Evolutionary conservation across 495 filamentous ascomycete species (phyloP), one percentile per base, ranked within the genome.

Genomic region (Neurospora hispaniola): DNA sequence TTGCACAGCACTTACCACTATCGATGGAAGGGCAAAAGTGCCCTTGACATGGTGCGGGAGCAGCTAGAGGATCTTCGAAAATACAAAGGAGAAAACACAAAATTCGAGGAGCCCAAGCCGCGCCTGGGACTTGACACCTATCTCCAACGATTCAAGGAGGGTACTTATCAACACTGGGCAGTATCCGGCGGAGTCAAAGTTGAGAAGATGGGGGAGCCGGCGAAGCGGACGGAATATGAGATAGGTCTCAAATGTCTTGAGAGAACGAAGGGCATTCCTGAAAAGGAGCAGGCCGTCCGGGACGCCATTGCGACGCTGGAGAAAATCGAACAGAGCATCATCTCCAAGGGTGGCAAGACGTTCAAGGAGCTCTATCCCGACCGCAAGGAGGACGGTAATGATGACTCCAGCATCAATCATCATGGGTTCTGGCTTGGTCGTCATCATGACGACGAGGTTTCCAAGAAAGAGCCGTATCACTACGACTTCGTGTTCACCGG

Each of bases 281-380:
- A 88, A 74, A 92, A 92, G 79, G 81, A 79, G 48, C 79, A 76
- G 3, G 86, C 83, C 2, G 81, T 92, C 41, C 40, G 81, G 12
- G 78, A 81, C 10, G 74, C 89, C 8, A 80, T 88, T 44, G 71
- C 72, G 0, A 82, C 88, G 4, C 86, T 89, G 42, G 81, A 89
- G 73, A 76, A 83, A 35, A 77, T 91, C 5, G 87, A 90, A 74
- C 72, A 78, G 1, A 75, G 79, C 1, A 79, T 95, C 46, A 42
- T 90, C 5, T 80, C 79, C 14, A 85, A 81, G 46, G 88, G 85
- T 0, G 92, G 88, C 16, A 93, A 93, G 78, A 86, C 87, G 0
- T 93, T 90, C 76, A 68, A 78, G 23, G 86, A 94, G 71, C 79
- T 91, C 23, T 81, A 89, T 79, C 91, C 92, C 0, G 83, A 89